Conservation (phyloP, 139 green algal genomes). For the Eudorina sp. region DNA sequence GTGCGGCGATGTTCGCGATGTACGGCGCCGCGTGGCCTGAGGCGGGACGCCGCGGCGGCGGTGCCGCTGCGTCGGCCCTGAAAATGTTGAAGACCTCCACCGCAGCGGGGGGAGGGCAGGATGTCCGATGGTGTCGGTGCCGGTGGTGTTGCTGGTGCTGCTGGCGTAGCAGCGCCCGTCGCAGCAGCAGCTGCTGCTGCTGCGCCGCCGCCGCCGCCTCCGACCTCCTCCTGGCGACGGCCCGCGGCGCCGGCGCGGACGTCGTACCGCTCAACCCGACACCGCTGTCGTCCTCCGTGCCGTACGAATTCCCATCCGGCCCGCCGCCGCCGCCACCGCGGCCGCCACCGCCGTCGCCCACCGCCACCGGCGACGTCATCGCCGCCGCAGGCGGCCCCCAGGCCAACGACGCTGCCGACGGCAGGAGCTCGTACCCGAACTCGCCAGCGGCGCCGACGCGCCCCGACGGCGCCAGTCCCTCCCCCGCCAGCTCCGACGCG, state of each 20-base stretch:
- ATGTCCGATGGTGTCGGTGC: too few relatives aligned
- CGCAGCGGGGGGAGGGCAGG: not conserved
- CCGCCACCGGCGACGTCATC: too few relatives aligned
- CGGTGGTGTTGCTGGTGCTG: not conserved
- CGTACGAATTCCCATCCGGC: too few relatives aligned
- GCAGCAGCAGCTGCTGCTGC: not conserved
- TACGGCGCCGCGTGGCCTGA: not conserved
- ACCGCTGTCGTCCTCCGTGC: not conserved
- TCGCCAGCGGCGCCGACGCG: not conserved
- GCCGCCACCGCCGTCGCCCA: not conserved
- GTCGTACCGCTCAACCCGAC: not conserved
- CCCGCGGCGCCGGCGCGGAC: not conserved
- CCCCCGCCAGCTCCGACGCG: too few relatives aligned
- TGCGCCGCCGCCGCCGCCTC: too few relatives aligned
- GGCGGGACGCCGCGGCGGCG: not conserved
- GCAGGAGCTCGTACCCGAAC: not conserved
- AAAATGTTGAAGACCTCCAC: not conserved
- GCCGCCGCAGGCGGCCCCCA: too few relatives aligned
- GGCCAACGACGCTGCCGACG: not conserved
- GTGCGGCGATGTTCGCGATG: not conserved
- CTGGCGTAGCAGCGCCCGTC: too few relatives aligned
- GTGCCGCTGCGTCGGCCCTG: too few relatives aligned
- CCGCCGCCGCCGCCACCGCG: too few relatives aligned
- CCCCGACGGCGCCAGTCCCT: too few relatives aligned
- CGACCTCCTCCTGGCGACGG: too few relatives aligned